Base-by-base conservation (phyloP, 805 yeast species). In the Cyberlindnera japonica region DNA sequence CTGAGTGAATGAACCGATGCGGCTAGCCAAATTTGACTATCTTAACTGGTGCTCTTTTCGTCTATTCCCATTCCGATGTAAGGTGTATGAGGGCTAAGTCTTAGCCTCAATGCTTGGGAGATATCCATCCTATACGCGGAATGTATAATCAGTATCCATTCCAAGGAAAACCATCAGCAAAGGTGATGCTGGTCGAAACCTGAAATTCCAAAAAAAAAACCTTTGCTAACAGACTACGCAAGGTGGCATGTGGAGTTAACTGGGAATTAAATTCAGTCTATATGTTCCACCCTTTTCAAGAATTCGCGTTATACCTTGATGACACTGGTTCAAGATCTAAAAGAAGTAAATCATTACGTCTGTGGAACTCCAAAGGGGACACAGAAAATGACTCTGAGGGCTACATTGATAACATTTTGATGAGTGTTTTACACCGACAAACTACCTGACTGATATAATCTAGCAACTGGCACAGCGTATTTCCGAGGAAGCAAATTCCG, bases 81-180 rank as follows among this genome's bases (percentile, higher is more conserved):
- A 79, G 1, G 61, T 65, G 19, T 85, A 83, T 56, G 83, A 81
- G 51, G 68, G 74, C 27, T 64, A 75, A 19, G 89, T 93, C 62
- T 67, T 93, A 12, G 91, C 95, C 0, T 67, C 70, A 3, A 53
- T 87, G 3, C 55, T 93, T 16, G 73, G 81, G 9, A 68, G 72
- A 35, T 84, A 67, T 50, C 83, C 87, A 0, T 56, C 59, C 4
- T 61, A 88, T 6, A 64, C 79, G 12, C 55, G 64, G 7, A 56
- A 64, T 6, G 71, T 83, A 21, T 79, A 82, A 37, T 61, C 93
- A 21, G 64, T 88, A 1, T 75, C 93, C 43, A 67, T 91, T 1
- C 97, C 98, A 0, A 78, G 30, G 83, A 87, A 50, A 99, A 93
- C 62, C 96, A 96, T 0, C 93, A 98, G 97, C 80, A 81, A 25